phyloP scores from a whole-genome alignment of 148 eudicot genomes.

The Chenopodium suecicum region DNA sequence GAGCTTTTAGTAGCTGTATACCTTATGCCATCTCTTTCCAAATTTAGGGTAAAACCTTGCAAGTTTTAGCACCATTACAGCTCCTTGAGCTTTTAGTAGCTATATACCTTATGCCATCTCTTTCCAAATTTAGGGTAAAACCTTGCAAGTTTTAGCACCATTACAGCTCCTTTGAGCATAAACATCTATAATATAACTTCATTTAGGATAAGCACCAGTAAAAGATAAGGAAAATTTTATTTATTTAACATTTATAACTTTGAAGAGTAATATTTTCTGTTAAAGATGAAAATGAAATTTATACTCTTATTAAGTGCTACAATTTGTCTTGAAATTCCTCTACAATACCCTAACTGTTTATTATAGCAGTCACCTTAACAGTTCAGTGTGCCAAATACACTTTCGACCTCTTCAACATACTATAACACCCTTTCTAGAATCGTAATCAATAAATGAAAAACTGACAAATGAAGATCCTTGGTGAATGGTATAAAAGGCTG shows the following conservation, averaged over 20 bases:
- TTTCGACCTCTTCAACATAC: too few relatives aligned
- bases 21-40: neutral
- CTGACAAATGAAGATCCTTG: neutral
- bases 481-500: neutral
- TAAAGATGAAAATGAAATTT: neutral
- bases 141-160: neutral
- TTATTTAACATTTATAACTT: too few relatives aligned
- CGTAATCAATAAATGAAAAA: neutral
- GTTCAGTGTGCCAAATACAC: neutral
- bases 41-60: too few relatives aligned
- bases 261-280: too few relatives aligned
- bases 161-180: too few relatives aligned
- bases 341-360: neutral
- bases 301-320: neutral
- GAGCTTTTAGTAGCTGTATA: neutral
- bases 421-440: neutral
- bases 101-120: neutral
- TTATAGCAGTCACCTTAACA: too few relatives aligned
- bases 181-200: neutral
- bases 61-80: neutral
- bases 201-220: neutral
- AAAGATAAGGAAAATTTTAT: neutral
- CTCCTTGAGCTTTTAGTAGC: neutral
- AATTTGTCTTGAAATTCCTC: neutral
- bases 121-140: neutral